Evolutionary conservation across 2,329 filamentous ascomycete species (phyloP), one percentile per base, ranked within the genome.

Genomic region (Cladosporium sp.): DNA sequence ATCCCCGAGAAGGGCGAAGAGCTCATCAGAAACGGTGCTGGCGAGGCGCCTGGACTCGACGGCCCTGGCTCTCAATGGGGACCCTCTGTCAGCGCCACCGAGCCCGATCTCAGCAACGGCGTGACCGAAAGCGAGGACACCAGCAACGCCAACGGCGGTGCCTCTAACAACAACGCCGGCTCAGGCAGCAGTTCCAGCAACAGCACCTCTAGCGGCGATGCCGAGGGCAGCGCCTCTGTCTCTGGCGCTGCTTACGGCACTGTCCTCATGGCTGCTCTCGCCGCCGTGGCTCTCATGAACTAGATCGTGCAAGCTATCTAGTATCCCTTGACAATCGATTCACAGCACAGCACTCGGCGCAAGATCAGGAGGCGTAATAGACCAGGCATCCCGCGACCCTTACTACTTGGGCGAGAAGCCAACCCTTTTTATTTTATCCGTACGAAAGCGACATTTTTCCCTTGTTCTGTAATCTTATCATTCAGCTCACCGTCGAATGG

Each of bases 21-120:
- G 66, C 84, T 77, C 74, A 76, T 86, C 71, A 76, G 74, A 56
- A 69, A 79, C 4, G 84, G 84, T 64, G 82, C 83, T 48, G 84
- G 84, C 49, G 72, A 72, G 28, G 82, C 79, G 3, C 74, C 74
- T 22, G 84, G 84, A 64, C 79, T 86, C 57, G 61, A 59, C 13
- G 82, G 82, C 53, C 67, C 72, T 39, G 78, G 78, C 56, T 72
- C 76, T 50, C 76, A 74, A 39, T 79, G 75, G 62, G 76, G 80
- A 24, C 72, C 75, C 52, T 73, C 79, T 60, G 78, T 76, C 61
- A 78, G 77, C 47, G 78, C 79, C 60, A 73, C 74, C 25, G 71
- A 76, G 24, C 75, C 72, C 9, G 69, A 75, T 35, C 72, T 75
- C 44, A 72, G 74, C 42, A 62, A 71, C 42, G 68, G 68, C 22